Evolutionary conservation across 768 basidiomycete genomes (phyloP).

Genomic region (Suillus occidentalis): DNA sequence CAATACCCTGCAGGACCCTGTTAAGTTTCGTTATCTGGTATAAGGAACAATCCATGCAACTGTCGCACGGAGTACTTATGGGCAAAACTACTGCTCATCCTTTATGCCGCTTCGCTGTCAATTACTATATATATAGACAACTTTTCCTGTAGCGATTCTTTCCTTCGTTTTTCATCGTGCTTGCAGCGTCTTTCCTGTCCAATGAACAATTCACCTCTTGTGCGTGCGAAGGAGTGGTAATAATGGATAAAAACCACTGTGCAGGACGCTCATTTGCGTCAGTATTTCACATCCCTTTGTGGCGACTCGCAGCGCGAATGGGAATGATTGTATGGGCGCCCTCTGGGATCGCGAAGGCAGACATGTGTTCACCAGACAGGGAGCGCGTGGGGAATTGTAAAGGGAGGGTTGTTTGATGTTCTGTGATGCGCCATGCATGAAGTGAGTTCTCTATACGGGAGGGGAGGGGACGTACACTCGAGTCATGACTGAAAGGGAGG

Average conservation of each 20-base stretch:
- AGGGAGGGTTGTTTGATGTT: conserved; percentile 12
- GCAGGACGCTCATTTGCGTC: conserved; percentile 50
- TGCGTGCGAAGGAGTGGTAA: conserved; percentile 25
- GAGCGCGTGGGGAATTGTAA: no score
- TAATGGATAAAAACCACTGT: conserved; percentile 43
- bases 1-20: not conserved
- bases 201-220: not conserved
- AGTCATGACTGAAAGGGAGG: conserved; percentile 3
- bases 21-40: conserved; percentile 5
- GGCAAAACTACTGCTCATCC: not conserved
- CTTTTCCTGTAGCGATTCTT: not conserved
- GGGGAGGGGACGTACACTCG: conserved; percentile 21
- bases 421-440: conserved; percentile 21
- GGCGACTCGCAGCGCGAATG: no score
- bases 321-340: no score
- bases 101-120: not conserved
- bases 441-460: not conserved
- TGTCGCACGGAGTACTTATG: not conserved
- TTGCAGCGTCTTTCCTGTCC: conserved; percentile 20
- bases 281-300: not conserved
- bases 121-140: not conserved
- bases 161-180: no score
- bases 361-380: no score
- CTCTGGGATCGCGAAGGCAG: no score
- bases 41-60: not conserved